Evolutionary conservation across 2,329 filamentous ascomycete genomes (phyloP).

Genomic region (Talaromyces atroroseus): DNA sequence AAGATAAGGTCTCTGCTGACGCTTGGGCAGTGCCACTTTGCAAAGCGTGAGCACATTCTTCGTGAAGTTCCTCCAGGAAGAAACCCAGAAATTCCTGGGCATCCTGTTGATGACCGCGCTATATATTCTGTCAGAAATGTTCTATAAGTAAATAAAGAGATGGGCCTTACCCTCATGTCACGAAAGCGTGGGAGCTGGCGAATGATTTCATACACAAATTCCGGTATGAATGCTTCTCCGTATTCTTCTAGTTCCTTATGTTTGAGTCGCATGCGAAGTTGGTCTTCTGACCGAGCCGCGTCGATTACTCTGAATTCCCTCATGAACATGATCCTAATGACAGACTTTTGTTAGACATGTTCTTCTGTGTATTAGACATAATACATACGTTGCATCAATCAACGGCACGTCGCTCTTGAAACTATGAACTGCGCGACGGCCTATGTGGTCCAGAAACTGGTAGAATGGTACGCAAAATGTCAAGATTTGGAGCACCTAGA

Average conservation of each 20-base stretch:
- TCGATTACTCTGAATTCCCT: conserved; percentile 83
- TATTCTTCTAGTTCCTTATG: conserved; percentile 80
- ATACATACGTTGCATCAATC: conserved; percentile 80
- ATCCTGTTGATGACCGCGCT: conserved; percentile 95
- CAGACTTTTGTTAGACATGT: conserved; percentile 12
- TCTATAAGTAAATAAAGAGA: background rate
- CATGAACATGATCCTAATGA: conserved; percentile 82
- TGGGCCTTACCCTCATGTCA: conserved; percentile 70
- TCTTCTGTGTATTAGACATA: background rate
- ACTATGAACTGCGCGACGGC: conserved; percentile 76
- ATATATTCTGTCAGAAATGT: conserved; percentile 11
- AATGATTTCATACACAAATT: conserved; percentile 94
- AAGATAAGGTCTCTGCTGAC: conserved; percentile 34
- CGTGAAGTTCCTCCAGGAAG: conserved; percentile 83
- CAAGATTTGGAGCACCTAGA: conserved; percentile 85
- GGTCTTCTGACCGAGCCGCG: conserved; percentile 67
- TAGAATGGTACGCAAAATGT: conserved; percentile 93
- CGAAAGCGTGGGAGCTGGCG: conserved; percentile 80
- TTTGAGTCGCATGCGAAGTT: conserved; percentile 69
- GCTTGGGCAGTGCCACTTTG: conserved; percentile 46
- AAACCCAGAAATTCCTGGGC: conserved; percentile 96
- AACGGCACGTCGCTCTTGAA: conserved; percentile 95
- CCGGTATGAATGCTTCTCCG: conserved; percentile 84
- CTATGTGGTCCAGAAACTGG: conserved; percentile 81
- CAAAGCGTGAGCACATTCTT: conserved; percentile 80